Percentiles rank a stretch among this genome's conserved stretches.
phyloP scores from a whole-genome alignment of 805 yeast genomes.

The Saccharomycopsis sp. region DNA sequence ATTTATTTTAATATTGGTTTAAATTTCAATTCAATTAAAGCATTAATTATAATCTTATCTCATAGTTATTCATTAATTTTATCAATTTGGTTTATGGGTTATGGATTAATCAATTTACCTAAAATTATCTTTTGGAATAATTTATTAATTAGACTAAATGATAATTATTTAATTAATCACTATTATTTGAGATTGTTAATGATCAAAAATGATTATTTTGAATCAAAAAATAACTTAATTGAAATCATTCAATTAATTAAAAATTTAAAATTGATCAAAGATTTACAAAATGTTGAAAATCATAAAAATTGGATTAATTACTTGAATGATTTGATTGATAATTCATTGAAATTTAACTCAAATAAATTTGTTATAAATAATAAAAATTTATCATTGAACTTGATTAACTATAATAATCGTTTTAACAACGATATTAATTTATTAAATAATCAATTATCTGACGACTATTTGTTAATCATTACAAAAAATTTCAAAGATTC shows the following conservation, averaged over 20 bases:
- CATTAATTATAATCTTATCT: constrained; percentile 62
- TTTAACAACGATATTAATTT: constrained; percentile 18
- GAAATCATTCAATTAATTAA: constrained; percentile 28
- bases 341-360: background rate
- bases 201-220: constrained; percentile 50
- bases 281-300: constrained; percentile 7
- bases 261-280: constrained; percentile 8
- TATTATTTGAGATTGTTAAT: constrained; percentile 46
- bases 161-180: constrained; percentile 23
- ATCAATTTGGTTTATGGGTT: constrained; percentile 79
- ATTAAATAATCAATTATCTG: constrained; percentile 27
- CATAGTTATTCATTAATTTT: constrained; percentile 67
- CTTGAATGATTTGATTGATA: constrained; percentile 21
- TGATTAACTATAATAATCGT: constrained; percentile 16
- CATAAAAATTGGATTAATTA: constrained; percentile 55
- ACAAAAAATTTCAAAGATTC: constrained; percentile 42
- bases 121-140: constrained; percentile 26
- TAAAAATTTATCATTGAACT: constrained; percentile 1
- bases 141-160: constrained; percentile 28
- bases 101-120: constrained; percentile 65
- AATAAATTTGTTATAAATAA: background rate
- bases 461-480: constrained; percentile 37
- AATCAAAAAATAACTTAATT: constrained; percentile 47
- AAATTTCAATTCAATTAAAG: constrained; percentile 44
- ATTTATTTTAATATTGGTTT: constrained; percentile 44